Evolutionary conservation across 371 early-diverging fungal genomes (phyloP), one percentile per base, ranked within the genome.

Genomic region (Choanephora cucurbitarum): DNA sequence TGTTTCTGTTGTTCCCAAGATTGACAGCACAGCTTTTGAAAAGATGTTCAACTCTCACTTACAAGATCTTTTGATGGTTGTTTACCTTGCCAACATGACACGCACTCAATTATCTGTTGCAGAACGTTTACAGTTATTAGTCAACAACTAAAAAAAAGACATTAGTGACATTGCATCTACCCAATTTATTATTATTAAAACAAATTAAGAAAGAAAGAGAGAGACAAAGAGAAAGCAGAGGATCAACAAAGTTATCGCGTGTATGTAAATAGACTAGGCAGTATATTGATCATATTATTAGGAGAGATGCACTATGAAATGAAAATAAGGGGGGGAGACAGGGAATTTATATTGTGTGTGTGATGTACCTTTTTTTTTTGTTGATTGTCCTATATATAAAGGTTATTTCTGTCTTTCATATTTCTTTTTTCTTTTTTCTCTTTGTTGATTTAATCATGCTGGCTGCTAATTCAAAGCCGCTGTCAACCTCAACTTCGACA

Each of bases 61-160:
- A 54, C 88, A 94, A 82, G 96, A 97, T 70, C 80, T 96, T 52
- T 82, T 95, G 66, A 94, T 95, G 95, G 94, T 95, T 39, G 90
- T 93, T 40, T 95, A 97, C 69, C 83, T 97, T 49, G 90, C 94
- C 62, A 92, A 95, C 78, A 87, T 97, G 73, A 94, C 96, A 33
- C 87, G 94, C 54, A 90, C 94, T 22, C 97, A 97, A 77, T 82
- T 97, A 54, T 87, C 90, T 60, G 88, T 96, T 73, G 92, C 95
- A 54, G 93, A 94, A 71, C 81, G 89, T 58, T 83, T 97, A 58
- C 90, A 95, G 66, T 86, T 83, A 59, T 80, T 92, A 70, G 80
- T 87, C 52, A 85, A 66, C 45, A 73, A 69, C 52, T 69, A 66
- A 57, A 45, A n/a, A n/a, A n/a, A n/a, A n/a, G n/a, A n/a, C n/a